Evolutionary conservation across 1,139 yeast species (phyloP).

Genomic region (Diutina pseudorugosa): DNA sequence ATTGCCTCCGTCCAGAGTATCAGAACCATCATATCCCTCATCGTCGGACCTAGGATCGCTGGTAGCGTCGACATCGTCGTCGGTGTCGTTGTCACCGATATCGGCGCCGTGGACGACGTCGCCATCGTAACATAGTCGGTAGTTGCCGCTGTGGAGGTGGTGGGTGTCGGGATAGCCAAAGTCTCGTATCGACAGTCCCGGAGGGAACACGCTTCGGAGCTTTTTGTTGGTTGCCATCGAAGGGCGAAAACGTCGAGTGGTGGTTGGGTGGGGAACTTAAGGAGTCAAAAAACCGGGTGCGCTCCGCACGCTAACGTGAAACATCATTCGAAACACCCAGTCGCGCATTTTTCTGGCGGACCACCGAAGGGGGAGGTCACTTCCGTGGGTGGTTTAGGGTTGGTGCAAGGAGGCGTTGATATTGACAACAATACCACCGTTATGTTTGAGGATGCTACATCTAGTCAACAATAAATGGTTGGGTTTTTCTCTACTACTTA

Average conservation of each 20-base stretch:
- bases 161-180: constrained; percentile 62
- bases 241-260: background rate
- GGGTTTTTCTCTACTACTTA: too few species aligned
- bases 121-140: constrained; percentile 11
- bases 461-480: too few species aligned
- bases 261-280: background rate
- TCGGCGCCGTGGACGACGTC: constrained; percentile 10
- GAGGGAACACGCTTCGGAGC: constrained; percentile 4
- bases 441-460: too few species aligned
- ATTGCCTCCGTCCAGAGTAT: background rate
- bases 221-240: background rate
- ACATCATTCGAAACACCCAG: too few species aligned
- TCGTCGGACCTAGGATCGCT: constrained; percentile 7
- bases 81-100: constrained; percentile 7
- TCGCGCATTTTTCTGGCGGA: too few species aligned
- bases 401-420: too few species aligned
- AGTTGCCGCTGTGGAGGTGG: constrained; percentile 53
- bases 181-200: constrained; percentile 37
- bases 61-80: constrained; percentile 5
- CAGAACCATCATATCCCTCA: constrained; percentile 6
- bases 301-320: background rate
- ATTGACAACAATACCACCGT: too few species aligned
- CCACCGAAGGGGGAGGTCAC: too few species aligned
- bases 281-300: background rate
- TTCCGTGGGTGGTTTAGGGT: too few species aligned